Conservation (phyloP, 768 basidiomycete species). For the Cubamyces sp. region DNA sequence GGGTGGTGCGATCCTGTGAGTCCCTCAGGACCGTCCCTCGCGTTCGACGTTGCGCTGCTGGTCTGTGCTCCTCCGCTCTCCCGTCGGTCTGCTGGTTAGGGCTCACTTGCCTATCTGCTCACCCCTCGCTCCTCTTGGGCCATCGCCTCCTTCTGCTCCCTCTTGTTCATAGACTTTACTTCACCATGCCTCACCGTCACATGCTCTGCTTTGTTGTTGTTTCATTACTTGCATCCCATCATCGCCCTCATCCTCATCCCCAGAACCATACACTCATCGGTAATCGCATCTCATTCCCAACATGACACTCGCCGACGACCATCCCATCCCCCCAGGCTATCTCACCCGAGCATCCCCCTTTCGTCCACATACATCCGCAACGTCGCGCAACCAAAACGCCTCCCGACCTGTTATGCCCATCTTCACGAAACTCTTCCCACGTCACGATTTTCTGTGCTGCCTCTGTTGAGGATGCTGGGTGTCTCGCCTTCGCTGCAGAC, state of each 20-base stretch:
- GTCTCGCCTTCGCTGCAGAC: background rate
- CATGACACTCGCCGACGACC: constrained; percentile 12
- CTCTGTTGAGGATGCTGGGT: constrained; percentile 1
- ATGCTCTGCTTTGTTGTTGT: constrained; percentile 19
- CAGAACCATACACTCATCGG: constrained; percentile 15
- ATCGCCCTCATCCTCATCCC: constrained; percentile 7
- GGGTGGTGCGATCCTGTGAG: constrained; percentile 5
- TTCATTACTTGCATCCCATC: constrained; percentile 18
- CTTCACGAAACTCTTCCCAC: constrained; percentile 4
- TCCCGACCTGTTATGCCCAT: constrained; percentile 10
- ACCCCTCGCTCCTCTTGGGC: background rate
- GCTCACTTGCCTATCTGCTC: constrained; percentile 4
- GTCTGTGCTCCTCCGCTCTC: constrained; percentile 13
- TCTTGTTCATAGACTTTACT: constrained; percentile 6
- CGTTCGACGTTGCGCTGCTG: constrained; percentile 19
- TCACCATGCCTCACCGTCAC: constrained; percentile 4
- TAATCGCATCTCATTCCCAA: constrained; percentile 17
- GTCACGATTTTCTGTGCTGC: constrained; percentile 7
- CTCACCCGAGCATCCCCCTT: constrained; percentile 2
- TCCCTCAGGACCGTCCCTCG: constrained; percentile 5
- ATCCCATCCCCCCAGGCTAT: constrained; percentile 9
- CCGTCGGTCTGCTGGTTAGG: constrained; percentile 16
- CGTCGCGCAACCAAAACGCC: constrained; percentile 4
- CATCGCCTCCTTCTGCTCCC: too few relatives aligned
- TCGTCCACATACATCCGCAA: constrained; percentile 6